Evolutionary conservation across 2,329 filamentous ascomycete genomes (phyloP), one percentile per base, ranked within the genome.

Genomic region (Exophiala mesophila): DNA sequence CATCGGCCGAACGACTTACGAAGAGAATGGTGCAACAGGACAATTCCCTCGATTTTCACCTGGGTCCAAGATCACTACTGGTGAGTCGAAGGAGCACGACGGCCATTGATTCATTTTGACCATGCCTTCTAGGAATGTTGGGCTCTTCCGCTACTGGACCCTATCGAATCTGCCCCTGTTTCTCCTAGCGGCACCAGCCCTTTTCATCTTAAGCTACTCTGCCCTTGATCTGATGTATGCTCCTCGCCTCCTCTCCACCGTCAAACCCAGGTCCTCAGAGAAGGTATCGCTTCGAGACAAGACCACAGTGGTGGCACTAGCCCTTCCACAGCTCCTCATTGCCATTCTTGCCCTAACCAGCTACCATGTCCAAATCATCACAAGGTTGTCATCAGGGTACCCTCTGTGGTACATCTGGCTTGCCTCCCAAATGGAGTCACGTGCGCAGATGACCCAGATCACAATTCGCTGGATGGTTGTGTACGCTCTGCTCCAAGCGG

Each of bases 321-420:
- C 87, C 1, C 64, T 82, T 3, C 76, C 79, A 3, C 90, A 98
- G 63, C 63, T 85, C 1, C 44, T 89, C 3, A 70, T 98, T 13
- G 82, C 83, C 1, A 47, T 77, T 2, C 63, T 90, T 45, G 85
- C 88, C 15, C 64, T 89, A 15, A 87, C 82, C 9, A 87, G 71
- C 50, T 94, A 94, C 59, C 92, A 98, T 60, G 84, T 96, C 18
- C 92, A 98, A 64, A 94, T 98, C 54, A 83, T 97, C 57, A 94
- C 84, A 32, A 79, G 92, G 17, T 74, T 98, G 12, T 83, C 87
- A 1, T 95, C 89, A 0, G 90, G 82, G 0, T 95, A 90, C 63
- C 85, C 88, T 1, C 65, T 92, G 13, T 96, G 88, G 88, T 92
- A 95, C 60, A 82, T 85, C 72, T 87, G 83, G 72, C 61, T 94